Evolutionary conservation across 169 alveolate genomes (phyloP).

Genomic region (Plasmodium gonderi): DNA sequence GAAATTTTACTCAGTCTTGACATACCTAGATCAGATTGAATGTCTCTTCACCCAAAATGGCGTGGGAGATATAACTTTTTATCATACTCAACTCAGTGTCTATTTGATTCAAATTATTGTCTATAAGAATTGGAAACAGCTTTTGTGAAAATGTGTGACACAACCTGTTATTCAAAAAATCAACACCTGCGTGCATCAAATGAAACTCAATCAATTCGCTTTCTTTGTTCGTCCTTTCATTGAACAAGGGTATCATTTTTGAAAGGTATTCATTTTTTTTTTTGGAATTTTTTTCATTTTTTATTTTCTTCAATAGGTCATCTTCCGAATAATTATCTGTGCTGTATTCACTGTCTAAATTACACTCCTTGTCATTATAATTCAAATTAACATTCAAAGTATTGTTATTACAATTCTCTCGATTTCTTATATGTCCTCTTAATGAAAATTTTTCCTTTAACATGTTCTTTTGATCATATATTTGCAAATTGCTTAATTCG

Average conservation of each 20-base stretch:
- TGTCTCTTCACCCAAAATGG: slow-evolving; percentile 2
- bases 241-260: slow-evolving; percentile 33
- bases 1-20: no score
- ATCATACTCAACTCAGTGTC: background rate
- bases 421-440: background rate
- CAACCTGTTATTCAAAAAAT: slow-evolving; percentile 33
- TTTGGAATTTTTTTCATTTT: slow-evolving; percentile 12
- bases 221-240: slow-evolving; percentile 10
- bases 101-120: slow-evolving; percentile 10
- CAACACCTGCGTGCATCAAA: slow-evolving; percentile 19
- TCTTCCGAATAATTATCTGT: slow-evolving; percentile 11
- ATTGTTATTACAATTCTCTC: background rate
- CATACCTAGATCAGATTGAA: no score
- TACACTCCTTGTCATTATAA: background rate
- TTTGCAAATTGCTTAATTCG: background rate
- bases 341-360: slow-evolving; percentile 27
- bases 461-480: background rate
- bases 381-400: background rate
- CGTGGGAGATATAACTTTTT: slow-evolving; percentile 14
- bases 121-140: slow-evolving; percentile 25
- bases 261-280: slow-evolving; percentile 22
- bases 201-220: slow-evolving; percentile 13
- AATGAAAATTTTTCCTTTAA: background rate
- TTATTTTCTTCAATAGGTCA: slow-evolving; percentile 34
- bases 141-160: slow-evolving; percentile 43